Base-by-base conservation (phyloP, 331 rosid species). In the Phaseolus coccineus region DNA sequence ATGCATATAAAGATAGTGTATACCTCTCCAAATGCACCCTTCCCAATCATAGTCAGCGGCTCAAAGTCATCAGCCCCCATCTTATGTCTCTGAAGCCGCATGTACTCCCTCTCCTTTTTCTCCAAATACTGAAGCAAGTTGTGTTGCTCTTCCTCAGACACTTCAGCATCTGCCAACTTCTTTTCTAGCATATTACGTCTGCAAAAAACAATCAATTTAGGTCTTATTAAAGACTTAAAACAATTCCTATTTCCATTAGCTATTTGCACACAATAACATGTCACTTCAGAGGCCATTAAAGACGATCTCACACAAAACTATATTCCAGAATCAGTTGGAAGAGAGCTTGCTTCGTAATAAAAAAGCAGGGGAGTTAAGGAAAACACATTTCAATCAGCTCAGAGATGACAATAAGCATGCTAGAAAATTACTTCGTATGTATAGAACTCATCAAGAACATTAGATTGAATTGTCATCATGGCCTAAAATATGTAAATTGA, bases 11-110 rank as follows among this genome's bases (percentile, higher is more conserved):
- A 47, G 37, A 62, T 47, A 71, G 73, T 71, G 55, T 46, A 78
- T 88, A 94, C 98, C 97, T 94, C 98, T 69, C 98, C 98, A 83
- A 94, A 94, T 55, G 97, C 98, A 67, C 98, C 98, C 91, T 91
- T 94, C 82, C 98, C 98, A 74, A 94, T 94, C 96, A 94, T 94
- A 66, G 98, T 94, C 69, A 94, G 76, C 11, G 92, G 97, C 85
- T 90, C 92, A 82, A 93, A 93, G 84, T 93, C 98, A 79, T 93
- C 98, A 42, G 97, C 89, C 52, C 97, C 98, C 98, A 94, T 94
- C 85, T 94, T 94, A 88, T 87, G 97, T 87, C 98, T 89, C 88
- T 91, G 97, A 79, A 85, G 90, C 40, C 96, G 98, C 98, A 94
- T 94, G 75, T 87, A 89, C 79, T 91, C 98, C 16, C 93, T 91